These are phyloP conservation scores for Wickerhamiella spandovensis DNA, from an alignment of 805 yeast species.

Conservation along the genomic window DNA sequence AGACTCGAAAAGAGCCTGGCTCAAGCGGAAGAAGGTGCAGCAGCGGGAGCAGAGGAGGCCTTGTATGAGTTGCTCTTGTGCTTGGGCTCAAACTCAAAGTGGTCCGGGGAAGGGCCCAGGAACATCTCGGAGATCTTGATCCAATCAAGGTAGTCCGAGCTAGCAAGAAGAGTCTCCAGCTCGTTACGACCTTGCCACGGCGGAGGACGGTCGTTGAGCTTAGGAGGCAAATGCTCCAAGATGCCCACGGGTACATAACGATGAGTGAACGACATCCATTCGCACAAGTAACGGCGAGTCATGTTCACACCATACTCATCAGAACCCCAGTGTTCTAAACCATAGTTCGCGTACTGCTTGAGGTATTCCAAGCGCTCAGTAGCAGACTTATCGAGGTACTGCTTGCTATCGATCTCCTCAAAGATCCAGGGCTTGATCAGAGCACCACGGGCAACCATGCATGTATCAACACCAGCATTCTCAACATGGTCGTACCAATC, in stretches of 20 bases:
- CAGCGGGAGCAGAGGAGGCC: not conserved
- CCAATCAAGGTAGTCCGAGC: constrained; percentile 85
- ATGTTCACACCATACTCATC: constrained; percentile 87
- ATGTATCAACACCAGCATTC: constrained; percentile 68
- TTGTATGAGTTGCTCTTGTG: constrained; percentile 83
- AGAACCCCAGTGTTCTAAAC: constrained; percentile 94
- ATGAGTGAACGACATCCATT: constrained; percentile 85
- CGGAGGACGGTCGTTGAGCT: constrained; percentile 86
- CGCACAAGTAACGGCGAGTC: constrained; percentile 85
- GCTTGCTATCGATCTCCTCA: constrained; percentile 84
- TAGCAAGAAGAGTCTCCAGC: constrained; percentile 76
- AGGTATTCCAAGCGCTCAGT: constrained; percentile 73
- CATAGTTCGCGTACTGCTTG: constrained; percentile 56
- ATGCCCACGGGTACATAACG: constrained; percentile 91
- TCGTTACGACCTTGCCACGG: constrained; percentile 88
- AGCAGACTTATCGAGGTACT: constrained; percentile 82
- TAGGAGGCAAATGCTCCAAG: constrained; percentile 76
- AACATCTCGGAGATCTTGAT: constrained; percentile 91
- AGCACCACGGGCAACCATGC: constrained; percentile 97
- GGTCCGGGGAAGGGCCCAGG: constrained; percentile 68
- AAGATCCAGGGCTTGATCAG: constrained; percentile 97
- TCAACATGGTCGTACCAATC: constrained; percentile 72
- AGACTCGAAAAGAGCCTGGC: too few relatives aligned
- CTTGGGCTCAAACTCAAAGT: constrained; percentile 75
- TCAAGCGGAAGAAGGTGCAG: not conserved